phyloP scores from a whole-genome alignment of 2,329 filamentous ascomycete species.

The Cryphonectria naterciae region DNA sequence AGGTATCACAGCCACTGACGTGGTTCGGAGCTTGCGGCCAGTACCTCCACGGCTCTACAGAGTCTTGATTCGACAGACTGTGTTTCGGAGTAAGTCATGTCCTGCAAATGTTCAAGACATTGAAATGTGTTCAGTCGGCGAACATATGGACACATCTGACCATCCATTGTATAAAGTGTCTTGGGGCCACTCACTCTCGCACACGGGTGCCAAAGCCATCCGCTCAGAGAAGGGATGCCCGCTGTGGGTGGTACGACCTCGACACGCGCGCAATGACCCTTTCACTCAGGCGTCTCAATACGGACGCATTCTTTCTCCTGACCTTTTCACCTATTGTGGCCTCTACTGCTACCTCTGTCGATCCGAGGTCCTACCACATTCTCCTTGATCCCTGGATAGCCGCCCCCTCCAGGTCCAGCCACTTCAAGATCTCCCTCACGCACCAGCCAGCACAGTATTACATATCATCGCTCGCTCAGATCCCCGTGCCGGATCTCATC shows the following conservation, averaged over 20 bases:
- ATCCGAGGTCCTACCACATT: slow-evolving; percentile 62
- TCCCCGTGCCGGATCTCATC: slow-evolving; percentile 50
- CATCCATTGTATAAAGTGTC: neutral
- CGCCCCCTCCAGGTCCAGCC: slow-evolving; percentile 63
- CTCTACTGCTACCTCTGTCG: slow-evolving; percentile 38
- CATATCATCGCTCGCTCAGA: slow-evolving; percentile 54
- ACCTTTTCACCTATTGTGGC: slow-evolving; percentile 61
- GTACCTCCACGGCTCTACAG: neutral
- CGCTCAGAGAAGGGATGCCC: neutral
- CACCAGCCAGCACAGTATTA: slow-evolving; percentile 59
- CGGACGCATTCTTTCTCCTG: slow-evolving; percentile 67
- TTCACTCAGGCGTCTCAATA: slow-evolving; percentile 66
- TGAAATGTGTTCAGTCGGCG: neutral
- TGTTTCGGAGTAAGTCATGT: slow-evolving; percentile 10
- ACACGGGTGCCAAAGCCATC: neutral
- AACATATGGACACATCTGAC: neutral
- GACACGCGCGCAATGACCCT: slow-evolving; percentile 56
- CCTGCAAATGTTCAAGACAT: slow-evolving; percentile 12
- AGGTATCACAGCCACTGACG: neutral
- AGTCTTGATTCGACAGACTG: neutral
- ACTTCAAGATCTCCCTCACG: slow-evolving; percentile 63
- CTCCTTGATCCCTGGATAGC: slow-evolving; percentile 74
- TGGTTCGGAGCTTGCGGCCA: neutral
- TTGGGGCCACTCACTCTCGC: neutral
- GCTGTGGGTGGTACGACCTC: neutral